Evolutionary conservation across 495 filamentous ascomycete genomes (phyloP).

Genomic region (Evernia prunastri): DNA sequence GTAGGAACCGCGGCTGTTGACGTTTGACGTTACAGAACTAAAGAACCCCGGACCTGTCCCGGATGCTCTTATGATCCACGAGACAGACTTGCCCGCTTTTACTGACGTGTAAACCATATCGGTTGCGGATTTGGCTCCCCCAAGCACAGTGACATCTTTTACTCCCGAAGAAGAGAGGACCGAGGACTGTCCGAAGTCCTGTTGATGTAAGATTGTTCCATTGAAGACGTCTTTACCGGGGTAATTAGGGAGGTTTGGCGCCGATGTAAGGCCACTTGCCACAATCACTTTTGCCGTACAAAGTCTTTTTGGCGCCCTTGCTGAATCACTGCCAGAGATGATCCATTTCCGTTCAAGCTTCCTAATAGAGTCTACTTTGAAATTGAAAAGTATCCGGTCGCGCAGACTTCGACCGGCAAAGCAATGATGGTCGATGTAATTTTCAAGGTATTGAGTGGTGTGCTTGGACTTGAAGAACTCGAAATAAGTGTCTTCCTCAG

Average conservation of each 20-base stretch:
- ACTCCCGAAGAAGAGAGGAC: conserved; percentile 18
- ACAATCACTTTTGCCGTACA: conserved; percentile 34
- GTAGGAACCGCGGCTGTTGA: conserved; percentile 31
- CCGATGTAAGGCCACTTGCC: conserved; percentile 36
- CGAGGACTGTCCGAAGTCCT: conserved; percentile 32
- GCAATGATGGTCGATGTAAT: background rate
- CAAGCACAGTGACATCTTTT: conserved; percentile 32
- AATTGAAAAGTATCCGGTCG: background rate
- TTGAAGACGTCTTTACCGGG: conserved; percentile 27
- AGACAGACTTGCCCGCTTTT: conserved; percentile 31
- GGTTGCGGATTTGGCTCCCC: conserved; percentile 40
- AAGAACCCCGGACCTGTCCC: conserved; percentile 31
- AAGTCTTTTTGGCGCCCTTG: background rate
- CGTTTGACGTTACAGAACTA: conserved; percentile 19
- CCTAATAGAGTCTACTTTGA: background rate
- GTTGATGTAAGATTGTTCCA: conserved; percentile 37
- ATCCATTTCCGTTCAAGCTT: background rate
- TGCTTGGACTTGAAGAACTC: background rate
- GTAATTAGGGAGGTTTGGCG: conserved; percentile 35
- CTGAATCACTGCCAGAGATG: background rate
- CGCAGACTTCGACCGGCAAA: background rate
- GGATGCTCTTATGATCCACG: conserved; percentile 37
- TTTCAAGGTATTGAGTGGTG: background rate
- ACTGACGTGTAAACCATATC: conserved; percentile 38
- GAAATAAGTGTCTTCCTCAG: background rate